Percentiles rank a stretch among this genome's conserved stretches.
phyloP scores from a whole-genome alignment of 768 basidiomycete genomes.

The Amanita jacksonii region DNA sequence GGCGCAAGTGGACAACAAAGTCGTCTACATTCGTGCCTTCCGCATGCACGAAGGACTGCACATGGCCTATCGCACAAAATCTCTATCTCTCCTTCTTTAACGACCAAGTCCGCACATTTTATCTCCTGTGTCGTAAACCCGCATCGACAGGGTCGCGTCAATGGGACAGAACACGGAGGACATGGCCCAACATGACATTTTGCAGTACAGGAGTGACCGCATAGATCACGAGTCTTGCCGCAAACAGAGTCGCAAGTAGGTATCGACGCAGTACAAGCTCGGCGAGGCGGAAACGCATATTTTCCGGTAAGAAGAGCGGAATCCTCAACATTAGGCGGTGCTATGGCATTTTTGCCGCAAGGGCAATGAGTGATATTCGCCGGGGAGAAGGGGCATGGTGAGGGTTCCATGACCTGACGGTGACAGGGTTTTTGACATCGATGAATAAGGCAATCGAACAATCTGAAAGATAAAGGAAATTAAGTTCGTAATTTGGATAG shows the following conservation, averaged over 20 bases:
- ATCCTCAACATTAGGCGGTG: conserved; percentile 18
- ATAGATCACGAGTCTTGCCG: conserved; percentile 49
- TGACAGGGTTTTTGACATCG: conserved; percentile 70
- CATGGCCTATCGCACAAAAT: conserved; percentile 79
- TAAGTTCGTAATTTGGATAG: background rate
- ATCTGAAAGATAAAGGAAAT: conserved; percentile 22
- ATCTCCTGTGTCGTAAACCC: conserved; percentile 53
- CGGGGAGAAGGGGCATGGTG: conserved; percentile 69
- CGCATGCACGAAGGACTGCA: conserved; percentile 68
- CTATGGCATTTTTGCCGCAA: conserved; percentile 60
- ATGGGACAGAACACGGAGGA: conserved; percentile 62
- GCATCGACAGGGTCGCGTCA: conserved; percentile 81
- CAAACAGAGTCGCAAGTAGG: conserved; percentile 73
- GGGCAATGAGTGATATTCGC: conserved; percentile 62
- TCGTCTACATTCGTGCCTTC: conserved; percentile 77
- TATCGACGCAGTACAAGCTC: conserved; percentile 62
- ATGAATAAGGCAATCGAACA: conserved; percentile 74
- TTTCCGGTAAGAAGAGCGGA: conserved; percentile 17
- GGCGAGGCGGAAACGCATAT: conserved; percentile 32
- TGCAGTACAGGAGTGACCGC: conserved; percentile 63
- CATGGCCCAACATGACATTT: conserved; percentile 75
- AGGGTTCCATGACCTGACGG: conserved; percentile 47
- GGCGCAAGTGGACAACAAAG: conserved; percentile 85
- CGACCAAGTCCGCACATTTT: conserved; percentile 40
- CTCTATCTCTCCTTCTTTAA: conserved; percentile 30